Evolutionary conservation across 176 grass and related monocot species (phyloP), one percentile per base, ranked within the genome.

Genomic region (Oryza rufipogon): DNA sequence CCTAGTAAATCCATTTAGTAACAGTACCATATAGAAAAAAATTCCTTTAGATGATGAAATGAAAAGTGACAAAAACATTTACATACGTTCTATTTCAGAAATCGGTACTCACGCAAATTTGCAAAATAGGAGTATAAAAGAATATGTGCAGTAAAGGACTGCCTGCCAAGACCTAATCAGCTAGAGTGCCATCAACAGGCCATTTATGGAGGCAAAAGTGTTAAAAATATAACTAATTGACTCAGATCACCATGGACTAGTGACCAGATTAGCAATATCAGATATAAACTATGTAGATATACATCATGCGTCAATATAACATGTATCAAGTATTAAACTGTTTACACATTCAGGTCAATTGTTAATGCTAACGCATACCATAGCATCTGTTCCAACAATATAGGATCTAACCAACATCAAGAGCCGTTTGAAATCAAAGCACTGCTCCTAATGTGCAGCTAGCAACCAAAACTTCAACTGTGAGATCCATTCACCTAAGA

Each of bases 1-100:
- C 93, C 97, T 99, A 85, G 61, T 38, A 88, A 71, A 80, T 76
- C 47, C 36, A 85, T 85, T 84, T 34, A 86, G 47, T 87, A 68
- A 87, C 39, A 64, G 46, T 83, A 74, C 64, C 70, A 66, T 32
- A 26, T 20, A 66, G 19, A 32, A 22, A 78, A 78, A 78, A 17
- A 64, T 56, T 33, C 60, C 14, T 82, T 68, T 42, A 45, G 30
- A 78, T 28, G 71, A 48, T 3, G 75, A 61, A 58, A 81, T 15
- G 52, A 71, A 79, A 54, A 64, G n/a, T 11, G 28, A 39, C 6
- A 32, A 81, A 7, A 45, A 51, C 23, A 23, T 36, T 28, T 72
- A 17, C 61, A 54, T 28, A 41, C 19, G 66, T 49, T 61, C 84
- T 38, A 68, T 49, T 38, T 52, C 38, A 88, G 44, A 84, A 68